Evolutionary conservation across 768 basidiomycete species (phyloP).

Genomic region (Boletus rubropictus): DNA sequence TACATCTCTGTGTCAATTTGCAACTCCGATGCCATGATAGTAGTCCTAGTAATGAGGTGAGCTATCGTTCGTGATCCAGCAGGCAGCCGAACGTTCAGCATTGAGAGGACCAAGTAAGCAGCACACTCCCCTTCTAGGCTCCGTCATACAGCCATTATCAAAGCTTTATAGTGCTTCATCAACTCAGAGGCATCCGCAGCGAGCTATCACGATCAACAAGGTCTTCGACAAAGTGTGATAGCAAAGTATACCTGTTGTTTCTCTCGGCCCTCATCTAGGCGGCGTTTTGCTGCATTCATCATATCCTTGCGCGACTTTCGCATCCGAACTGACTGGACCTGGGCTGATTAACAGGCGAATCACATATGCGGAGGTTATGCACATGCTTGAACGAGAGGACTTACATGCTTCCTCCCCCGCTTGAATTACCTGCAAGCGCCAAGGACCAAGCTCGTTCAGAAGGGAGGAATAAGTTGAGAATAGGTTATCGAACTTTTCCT

Average conservation of each 20-base stretch:
- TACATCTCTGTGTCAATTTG: no score
- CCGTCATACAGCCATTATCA: constrained; percentile 23
- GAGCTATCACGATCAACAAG: constrained; percentile 22
- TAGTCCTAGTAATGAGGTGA: background rate
- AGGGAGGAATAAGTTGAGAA: constrained; percentile 22
- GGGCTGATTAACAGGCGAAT: constrained; percentile 20
- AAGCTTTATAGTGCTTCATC: constrained; percentile 39
- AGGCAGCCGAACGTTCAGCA: background rate
- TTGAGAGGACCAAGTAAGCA: constrained; percentile 2
- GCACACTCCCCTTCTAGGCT: constrained; percentile 4
- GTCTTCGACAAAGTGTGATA: background rate
- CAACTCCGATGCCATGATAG: no score
- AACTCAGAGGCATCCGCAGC: constrained; percentile 35
- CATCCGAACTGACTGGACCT: constrained; percentile 28
- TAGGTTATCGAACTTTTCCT: constrained; percentile 23
- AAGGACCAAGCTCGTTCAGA: constrained; percentile 30
- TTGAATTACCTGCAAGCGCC: constrained; percentile 28
- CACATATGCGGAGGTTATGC: constrained; percentile 3
- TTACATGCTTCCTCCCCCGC: constrained; percentile 31
- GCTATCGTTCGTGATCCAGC: background rate
- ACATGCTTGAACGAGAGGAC: constrained; percentile 7
- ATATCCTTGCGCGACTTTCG: constrained; percentile 32
- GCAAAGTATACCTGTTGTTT: constrained; percentile 30
- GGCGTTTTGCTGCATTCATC: constrained; percentile 29
- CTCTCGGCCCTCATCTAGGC: constrained; percentile 35